Conservation (phyloP, 192 early-diverging fungal species). For the Coemansia sp. region DNA sequence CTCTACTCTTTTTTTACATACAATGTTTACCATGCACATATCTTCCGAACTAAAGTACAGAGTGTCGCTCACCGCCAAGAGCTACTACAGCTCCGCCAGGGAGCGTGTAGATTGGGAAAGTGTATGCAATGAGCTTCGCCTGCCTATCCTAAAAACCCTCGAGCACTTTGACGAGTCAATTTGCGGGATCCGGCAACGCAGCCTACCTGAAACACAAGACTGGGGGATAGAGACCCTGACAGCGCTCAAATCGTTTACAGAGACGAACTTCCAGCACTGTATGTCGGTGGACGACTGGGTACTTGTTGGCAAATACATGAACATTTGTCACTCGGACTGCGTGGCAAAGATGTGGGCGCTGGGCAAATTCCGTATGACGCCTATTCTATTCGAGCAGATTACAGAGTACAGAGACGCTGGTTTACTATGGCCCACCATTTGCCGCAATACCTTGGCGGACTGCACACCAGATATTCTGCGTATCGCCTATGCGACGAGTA, state of each 20-base stretch:
- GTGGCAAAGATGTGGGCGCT: constrained; percentile 48
- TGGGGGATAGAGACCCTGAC: constrained; percentile 35
- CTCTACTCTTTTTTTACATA: not conserved
- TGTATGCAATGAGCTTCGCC: constrained; percentile 24
- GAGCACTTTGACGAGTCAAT: constrained; percentile 17
- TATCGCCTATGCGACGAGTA: constrained; percentile 24
- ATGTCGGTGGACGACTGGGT: constrained; percentile 46
- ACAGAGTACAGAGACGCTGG: constrained; percentile 32
- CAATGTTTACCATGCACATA: not conserved
- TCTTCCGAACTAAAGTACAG: constrained; percentile 2
- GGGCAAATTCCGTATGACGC: constrained; percentile 31
- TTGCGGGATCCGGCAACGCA: constrained; percentile 10
- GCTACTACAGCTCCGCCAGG: not conserved
- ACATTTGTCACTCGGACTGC: constrained; percentile 37
- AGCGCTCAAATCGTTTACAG: constrained; percentile 33
- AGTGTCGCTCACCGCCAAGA: not conserved
- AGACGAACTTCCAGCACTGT: constrained; percentile 21
- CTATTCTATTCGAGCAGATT: constrained; percentile 31
- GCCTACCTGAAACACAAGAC: constrained; percentile 8
- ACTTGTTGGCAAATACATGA: constrained; percentile 45
- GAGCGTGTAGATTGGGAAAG: constrained; percentile 33
- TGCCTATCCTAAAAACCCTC: constrained; percentile 28
- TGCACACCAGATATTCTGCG: constrained; percentile 35
- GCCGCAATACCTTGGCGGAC: constrained; percentile 5
- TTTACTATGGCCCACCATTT: constrained; percentile 41